phyloP scores from a whole-genome alignment of 2,329 filamentous ascomycete genomes.

The Scytalidium lignicola region DNA sequence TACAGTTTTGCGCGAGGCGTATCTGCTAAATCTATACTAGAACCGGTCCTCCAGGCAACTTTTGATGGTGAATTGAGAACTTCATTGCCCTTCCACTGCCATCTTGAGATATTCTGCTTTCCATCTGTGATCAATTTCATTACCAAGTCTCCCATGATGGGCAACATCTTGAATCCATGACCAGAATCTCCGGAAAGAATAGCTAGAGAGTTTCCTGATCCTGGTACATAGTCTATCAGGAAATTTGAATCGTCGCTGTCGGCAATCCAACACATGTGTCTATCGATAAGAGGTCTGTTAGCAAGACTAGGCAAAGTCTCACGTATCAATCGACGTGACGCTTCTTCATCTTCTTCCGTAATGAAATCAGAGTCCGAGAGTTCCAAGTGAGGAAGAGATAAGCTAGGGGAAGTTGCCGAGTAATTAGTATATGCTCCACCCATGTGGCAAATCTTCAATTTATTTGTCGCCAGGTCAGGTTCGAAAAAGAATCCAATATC shows the following conservation, averaged over 20 bases:
- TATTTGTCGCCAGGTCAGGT: conserved; percentile 41
- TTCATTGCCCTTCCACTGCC: conserved; percentile 36
- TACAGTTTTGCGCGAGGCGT: background rate
- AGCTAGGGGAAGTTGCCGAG: conserved; percentile 26
- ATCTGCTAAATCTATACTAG: background rate
- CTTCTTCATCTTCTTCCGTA: conserved; percentile 40
- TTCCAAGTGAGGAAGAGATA: conserved; percentile 33
- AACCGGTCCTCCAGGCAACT: background rate
- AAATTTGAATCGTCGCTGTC: conserved; percentile 47
- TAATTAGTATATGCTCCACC: conserved; percentile 45
- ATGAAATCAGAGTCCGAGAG: conserved; percentile 32
- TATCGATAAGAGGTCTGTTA: conserved; percentile 40
- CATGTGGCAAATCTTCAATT: conserved; percentile 47
- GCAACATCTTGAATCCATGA: conserved; percentile 49
- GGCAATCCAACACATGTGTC: conserved; percentile 47
- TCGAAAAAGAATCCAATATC: conserved; percentile 40
- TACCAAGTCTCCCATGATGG: conserved; percentile 42
- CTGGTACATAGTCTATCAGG: conserved; percentile 43
- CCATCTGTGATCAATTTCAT: conserved; percentile 33
- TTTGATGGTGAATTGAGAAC: background rate
- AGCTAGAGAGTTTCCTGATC: conserved; percentile 32
- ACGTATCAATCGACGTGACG: conserved; percentile 37
- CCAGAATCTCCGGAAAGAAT: conserved; percentile 44
- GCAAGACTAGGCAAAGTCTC: conserved; percentile 43
- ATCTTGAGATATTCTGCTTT: conserved; percentile 34